A percentile compares a stretch with the other conserved stretches of the same genome.
Conservation (phyloP, 108 stramenopile genomes). For the Asterionellopsis glacialis region DNA sequence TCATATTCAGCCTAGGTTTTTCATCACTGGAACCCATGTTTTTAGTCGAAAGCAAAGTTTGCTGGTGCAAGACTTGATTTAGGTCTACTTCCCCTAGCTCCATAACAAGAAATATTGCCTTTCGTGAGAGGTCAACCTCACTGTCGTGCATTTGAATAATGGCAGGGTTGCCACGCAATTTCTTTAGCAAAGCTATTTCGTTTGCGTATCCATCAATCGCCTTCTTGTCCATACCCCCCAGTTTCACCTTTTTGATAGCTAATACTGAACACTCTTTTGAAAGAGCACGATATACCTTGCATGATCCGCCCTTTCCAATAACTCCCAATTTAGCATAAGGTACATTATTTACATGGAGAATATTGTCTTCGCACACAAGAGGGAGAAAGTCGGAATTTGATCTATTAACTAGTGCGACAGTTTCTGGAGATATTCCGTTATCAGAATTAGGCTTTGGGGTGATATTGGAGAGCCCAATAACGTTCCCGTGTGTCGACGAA, state of each 20-base stretch:
- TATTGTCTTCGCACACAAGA: conserved; percentile 74
- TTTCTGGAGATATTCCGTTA: neutral
- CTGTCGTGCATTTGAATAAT: conserved; percentile 92
- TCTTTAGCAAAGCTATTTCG: conserved; percentile 90
- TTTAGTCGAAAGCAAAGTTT: conserved; percentile 37
- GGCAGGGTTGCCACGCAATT: conserved; percentile 83
- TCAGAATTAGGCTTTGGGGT: neutral
- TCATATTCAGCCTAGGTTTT: conserved; percentile 70
- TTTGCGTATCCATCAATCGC: conserved; percentile 94
- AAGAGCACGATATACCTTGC: conserved; percentile 91
- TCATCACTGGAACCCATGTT: conserved; percentile 1
- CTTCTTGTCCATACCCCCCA: conserved; percentile 75
- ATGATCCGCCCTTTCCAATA: conserved; percentile 96
- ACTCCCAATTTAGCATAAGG: conserved; percentile 89
- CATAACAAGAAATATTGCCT: conserved; percentile 88
- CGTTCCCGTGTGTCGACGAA: neutral
- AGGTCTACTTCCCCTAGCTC: conserved; percentile 97
- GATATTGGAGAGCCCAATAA: neutral
- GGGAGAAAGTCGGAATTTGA: conserved; percentile 62
- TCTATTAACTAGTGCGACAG: neutral
- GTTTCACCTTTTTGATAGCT: conserved; percentile 96
- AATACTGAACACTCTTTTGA: conserved; percentile 73
- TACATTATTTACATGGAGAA: conserved; percentile 72
- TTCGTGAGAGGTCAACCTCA: conserved; percentile 80
- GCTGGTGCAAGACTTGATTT: conserved; percentile 86